Percentiles rank a stretch among this genome's conserved stretches.
Evolutionary conservation across 1,139 yeast species (phyloP).

Genomic region (Zhuliangozyma blackwelliae): DNA sequence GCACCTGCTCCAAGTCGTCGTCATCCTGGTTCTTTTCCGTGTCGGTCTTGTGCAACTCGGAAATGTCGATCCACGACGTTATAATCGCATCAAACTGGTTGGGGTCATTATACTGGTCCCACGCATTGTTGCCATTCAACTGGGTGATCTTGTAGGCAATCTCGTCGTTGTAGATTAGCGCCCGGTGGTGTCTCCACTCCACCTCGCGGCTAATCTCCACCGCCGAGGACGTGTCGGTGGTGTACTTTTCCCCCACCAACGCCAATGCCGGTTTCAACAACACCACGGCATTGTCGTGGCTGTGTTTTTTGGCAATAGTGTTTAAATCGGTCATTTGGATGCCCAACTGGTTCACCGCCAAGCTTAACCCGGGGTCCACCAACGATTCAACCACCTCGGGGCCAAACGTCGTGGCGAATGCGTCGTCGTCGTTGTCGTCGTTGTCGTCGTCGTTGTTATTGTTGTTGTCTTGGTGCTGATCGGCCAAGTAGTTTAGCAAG

Average conservation of each 20-base stretch:
- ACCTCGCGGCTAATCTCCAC: constrained; percentile 34
- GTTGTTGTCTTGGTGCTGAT: constrained; percentile 4
- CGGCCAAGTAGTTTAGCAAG: constrained; percentile 48
- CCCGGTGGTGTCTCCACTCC: constrained; percentile 73
- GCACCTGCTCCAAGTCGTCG: constrained; percentile 52
- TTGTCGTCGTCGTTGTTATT: constrained; percentile 15
- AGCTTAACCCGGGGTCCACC: constrained; percentile 67
- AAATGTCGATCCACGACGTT: constrained; percentile 35
- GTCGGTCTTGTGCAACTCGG: constrained; percentile 46
- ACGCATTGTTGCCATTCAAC: constrained; percentile 30
- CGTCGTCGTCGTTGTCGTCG: constrained; percentile 15
- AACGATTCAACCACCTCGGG: constrained; percentile 53
- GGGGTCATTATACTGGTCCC: constrained; percentile 18
- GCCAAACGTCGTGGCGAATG: constrained; percentile 40
- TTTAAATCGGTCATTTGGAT: constrained; percentile 39
- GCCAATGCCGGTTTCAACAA: constrained; percentile 34
- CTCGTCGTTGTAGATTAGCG: constrained; percentile 66
- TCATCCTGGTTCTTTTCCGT: constrained; percentile 42
- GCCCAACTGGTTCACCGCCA: constrained; percentile 47
- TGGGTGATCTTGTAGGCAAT: constrained; percentile 57
- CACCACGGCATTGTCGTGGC: constrained; percentile 29
- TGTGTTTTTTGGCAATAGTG: constrained; percentile 43
- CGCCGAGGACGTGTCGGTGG: constrained; percentile 21
- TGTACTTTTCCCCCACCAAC: constrained; percentile 42
- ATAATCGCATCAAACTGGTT: constrained; percentile 30